Percentiles rank a stretch among this genome's conserved stretches.
Conservation (phyloP, 352 stramenopile genomes). For the Globisporangium ultimum region DNA sequence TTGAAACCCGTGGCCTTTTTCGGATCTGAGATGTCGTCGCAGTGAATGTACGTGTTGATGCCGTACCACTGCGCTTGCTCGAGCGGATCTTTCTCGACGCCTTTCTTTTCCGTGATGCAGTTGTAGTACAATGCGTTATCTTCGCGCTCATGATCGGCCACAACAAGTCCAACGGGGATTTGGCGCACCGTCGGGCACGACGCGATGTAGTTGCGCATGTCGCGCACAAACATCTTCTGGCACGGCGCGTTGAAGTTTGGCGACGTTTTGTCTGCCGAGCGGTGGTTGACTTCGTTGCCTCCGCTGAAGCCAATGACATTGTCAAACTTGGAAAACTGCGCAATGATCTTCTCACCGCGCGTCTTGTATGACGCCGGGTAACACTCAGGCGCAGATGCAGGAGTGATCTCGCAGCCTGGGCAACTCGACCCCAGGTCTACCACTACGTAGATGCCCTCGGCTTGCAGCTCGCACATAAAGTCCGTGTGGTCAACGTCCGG, state of each 20-base stretch:
- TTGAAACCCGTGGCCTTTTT: slow-evolving; percentile 52
- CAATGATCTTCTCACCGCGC: slow-evolving; percentile 77
- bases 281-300: slow-evolving; percentile 85
- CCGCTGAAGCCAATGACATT: slow-evolving; percentile 79
- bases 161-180: slow-evolving; percentile 73
- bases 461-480: slow-evolving; percentile 84
- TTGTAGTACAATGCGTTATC: slow-evolving; percentile 81
- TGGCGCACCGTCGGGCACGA: slow-evolving; percentile 53
- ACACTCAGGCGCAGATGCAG: slow-evolving; percentile 42
- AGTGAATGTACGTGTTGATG: slow-evolving; percentile 83
- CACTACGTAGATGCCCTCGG: slow-evolving; percentile 74
- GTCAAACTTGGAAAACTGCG: slow-evolving; percentile 75
- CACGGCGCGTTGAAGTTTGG: slow-evolving; percentile 66
- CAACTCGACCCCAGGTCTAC: slow-evolving; percentile 66
- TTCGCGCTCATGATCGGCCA: slow-evolving; percentile 59
- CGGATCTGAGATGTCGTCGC: slow-evolving; percentile 45
- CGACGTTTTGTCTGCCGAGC: slow-evolving; percentile 31
- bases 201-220: slow-evolving; percentile 79
- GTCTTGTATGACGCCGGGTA: slow-evolving; percentile 69
- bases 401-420: slow-evolving; percentile 60
- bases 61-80: slow-evolving; percentile 85
- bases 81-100: slow-evolving; percentile 48
- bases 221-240: slow-evolving; percentile 87
- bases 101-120: slow-evolving; percentile 22
- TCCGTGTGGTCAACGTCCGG: slow-evolving; percentile 58